phyloP scores from a whole-genome alignment of 495 filamentous ascomycete genomes.

The Trichoderma orchidacearum region DNA sequence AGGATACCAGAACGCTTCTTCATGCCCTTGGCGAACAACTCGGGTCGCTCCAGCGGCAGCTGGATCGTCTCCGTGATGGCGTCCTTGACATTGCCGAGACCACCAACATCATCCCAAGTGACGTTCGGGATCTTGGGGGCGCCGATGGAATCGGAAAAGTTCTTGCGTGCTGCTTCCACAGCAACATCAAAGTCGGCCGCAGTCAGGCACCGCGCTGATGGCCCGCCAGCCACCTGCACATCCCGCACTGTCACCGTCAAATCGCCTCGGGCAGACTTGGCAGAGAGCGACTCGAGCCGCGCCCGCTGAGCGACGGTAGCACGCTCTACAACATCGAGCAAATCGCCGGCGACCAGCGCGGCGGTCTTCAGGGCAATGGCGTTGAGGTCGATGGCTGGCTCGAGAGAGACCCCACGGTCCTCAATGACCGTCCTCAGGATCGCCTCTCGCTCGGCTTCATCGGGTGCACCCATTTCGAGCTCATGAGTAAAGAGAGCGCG shows the following conservation, averaged over 20 bases:
- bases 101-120: conserved; percentile 91
- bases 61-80: conserved; percentile 96
- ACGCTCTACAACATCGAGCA: conserved; percentile 87
- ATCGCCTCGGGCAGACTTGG: conserved; percentile 16
- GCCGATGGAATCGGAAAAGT: conserved; percentile 93
- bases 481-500: conserved; percentile 90
- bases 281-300: conserved; percentile 58
- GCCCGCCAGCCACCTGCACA: conserved; percentile 79
- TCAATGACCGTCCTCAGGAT: conserved; percentile 66
- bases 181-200: conserved; percentile 80
- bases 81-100: conserved; percentile 84
- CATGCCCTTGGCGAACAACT: conserved; percentile 96
- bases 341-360: conserved; percentile 83
- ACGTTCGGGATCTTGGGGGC: conserved; percentile 98
- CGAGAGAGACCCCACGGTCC: conserved; percentile 56
- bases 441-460: conserved; percentile 84
- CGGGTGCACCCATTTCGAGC: conserved; percentile 83
- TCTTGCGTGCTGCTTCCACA: conserved; percentile 88
- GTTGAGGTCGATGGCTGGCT: conserved; percentile 67
- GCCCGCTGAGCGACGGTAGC: conserved; percentile 60
- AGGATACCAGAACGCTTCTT: conserved; percentile 96
- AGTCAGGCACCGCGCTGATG: conserved; percentile 61
- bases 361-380: conserved; percentile 88
- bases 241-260: conserved; percentile 55
- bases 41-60: conserved; percentile 79